Evolutionary conservation across 352 stramenopile genomes (phyloP).

Genomic region (Globisporangium sylvaticum): DNA sequence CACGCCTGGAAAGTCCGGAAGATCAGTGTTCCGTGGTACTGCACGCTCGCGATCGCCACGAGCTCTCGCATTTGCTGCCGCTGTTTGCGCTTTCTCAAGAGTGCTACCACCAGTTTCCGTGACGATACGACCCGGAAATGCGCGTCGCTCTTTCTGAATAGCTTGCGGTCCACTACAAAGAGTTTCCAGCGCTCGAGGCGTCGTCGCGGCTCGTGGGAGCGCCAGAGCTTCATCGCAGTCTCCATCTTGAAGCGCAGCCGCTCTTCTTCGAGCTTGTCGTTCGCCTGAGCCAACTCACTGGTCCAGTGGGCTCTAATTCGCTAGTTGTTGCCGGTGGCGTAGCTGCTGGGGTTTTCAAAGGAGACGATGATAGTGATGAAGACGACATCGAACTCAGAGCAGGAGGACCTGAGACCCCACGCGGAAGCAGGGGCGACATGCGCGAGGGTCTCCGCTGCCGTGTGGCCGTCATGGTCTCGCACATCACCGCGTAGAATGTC

Average conservation of each 20-base stretch:
- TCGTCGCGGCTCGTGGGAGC: conserved; percentile 36
- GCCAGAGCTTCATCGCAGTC: conserved; percentile 40
- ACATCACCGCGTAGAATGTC: conserved; percentile 38
- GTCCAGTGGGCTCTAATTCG: neutral
- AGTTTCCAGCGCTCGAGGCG: conserved; percentile 42
- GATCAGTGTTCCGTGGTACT: conserved; percentile 25
- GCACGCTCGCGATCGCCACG: conserved; percentile 16
- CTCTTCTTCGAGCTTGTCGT: conserved; percentile 34
- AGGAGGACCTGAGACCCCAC: neutral
- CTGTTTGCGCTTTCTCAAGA: conserved; percentile 20
- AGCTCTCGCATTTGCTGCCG: conserved; percentile 25
- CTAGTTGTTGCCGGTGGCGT: neutral
- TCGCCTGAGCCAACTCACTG: conserved; percentile 27
- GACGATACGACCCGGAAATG: conserved; percentile 24
- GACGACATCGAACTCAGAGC: neutral
- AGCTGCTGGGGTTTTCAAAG: neutral
- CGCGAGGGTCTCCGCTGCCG: neutral
- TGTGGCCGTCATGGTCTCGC: conserved; percentile 17
- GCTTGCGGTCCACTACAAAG: conserved; percentile 34
- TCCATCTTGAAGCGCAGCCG: conserved; percentile 26
- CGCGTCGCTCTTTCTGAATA: conserved; percentile 23
- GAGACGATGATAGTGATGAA: neutral
- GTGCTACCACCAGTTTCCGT: conserved; percentile 22
- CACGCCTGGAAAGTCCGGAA: conserved; percentile 35
- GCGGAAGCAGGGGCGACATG: neutral